These are phyloP conservation scores for Avena sativa DNA, from an alignment of 176 grass and related monocot genomes.

Conservation along the genomic window DNA sequence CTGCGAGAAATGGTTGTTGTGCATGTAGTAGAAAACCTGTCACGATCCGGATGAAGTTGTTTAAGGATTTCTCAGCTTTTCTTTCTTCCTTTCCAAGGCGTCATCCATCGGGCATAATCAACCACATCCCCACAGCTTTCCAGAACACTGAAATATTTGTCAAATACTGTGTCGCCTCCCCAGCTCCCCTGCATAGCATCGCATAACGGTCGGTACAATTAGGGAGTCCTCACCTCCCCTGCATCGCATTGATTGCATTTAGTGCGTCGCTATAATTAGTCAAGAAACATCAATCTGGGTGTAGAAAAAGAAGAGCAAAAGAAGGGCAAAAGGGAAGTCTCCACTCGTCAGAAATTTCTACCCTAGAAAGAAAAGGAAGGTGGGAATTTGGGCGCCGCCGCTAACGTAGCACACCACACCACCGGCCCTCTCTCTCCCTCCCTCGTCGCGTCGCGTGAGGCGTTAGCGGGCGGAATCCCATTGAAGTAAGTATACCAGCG, in stretches of 20 bases:
- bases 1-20: neutral
- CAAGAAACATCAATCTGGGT: slow-evolving; percentile 13
- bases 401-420: neutral
- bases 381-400: slow-evolving; percentile 21
- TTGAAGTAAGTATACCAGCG: neutral
- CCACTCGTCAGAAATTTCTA: neutral
- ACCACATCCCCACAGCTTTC: neutral
- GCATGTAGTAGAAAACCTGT: neutral
- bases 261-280: slow-evolving; percentile 3
- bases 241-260: neutral
- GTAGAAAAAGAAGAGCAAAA: neutral
- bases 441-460: neutral
- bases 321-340: neutral
- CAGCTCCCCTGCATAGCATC: neutral
- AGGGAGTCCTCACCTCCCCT: neutral
- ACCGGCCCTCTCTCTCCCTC: neutral
- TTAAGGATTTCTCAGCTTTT: neutral
- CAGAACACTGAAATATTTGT: neutral
- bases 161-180: neutral
- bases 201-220: neutral
- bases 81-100: neutral
- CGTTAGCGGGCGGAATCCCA: slow-evolving; percentile 13
- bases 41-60: neutral
- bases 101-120: neutral
- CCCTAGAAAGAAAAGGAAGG: neutral